These are phyloP conservation scores for Chrysanthemum makinoi DNA, from an alignment of 129 eudicot genomes.

Conservation along the genomic window DNA sequence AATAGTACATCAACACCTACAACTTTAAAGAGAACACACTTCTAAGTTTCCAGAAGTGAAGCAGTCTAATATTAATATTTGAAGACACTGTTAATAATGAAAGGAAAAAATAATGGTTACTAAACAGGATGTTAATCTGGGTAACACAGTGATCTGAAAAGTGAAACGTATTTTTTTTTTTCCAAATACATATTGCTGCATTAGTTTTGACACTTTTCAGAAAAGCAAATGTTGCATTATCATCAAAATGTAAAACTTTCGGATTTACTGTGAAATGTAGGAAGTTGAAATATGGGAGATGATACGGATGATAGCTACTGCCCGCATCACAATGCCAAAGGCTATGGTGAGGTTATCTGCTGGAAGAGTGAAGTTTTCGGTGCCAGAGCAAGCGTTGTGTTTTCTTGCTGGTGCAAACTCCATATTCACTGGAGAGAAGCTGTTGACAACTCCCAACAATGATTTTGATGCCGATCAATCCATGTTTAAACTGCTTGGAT, in stretches of 20 bases:
- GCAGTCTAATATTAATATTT: background rate
- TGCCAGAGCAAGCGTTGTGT: constrained; percentile 93
- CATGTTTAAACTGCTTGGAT: constrained; percentile 93
- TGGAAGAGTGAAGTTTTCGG: constrained; percentile 78
- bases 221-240: background rate
- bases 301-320: constrained; percentile 96
- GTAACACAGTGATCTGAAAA: background rate
- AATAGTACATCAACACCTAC: background rate
- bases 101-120: background rate
- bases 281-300: constrained; percentile 98
- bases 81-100: background rate
- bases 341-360: constrained; percentile 98
- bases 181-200: background rate
- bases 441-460: constrained; percentile 90
- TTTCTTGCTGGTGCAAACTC: constrained; percentile 99
- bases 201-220: background rate
- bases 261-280: constrained; percentile 29
- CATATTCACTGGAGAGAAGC: constrained; percentile 92
- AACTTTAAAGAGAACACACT: background rate
- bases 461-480: constrained; percentile 86
- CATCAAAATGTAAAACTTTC: background rate
- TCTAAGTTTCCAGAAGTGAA: background rate
- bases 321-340: constrained; percentile 91
- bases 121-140: constrained; percentile 1
- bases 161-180: background rate